Evolutionary conservation across 768 basidiomycete genomes (phyloP).

Genomic region (Kwoniella dendrophila): DNA sequence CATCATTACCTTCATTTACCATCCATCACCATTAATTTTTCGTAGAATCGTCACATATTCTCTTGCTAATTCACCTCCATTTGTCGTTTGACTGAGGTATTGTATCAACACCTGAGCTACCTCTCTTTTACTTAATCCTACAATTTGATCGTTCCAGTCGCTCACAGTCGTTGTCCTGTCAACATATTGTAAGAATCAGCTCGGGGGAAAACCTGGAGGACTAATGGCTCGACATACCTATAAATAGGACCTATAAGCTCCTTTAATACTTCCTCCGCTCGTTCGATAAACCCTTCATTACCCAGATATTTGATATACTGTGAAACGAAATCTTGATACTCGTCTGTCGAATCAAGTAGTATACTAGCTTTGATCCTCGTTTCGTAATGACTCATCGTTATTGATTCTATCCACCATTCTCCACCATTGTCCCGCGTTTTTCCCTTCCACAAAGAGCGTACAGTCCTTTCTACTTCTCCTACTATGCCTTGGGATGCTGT

Average conservation of each 20-base stretch:
- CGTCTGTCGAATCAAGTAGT: conserved; percentile 75
- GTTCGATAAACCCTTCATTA: conserved; percentile 82
- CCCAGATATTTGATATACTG: conserved; percentile 81
- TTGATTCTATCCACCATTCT: conserved; percentile 77
- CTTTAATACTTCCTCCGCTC: conserved; percentile 86
- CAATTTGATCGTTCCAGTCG: conserved; percentile 70
- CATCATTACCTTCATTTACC: conserved; percentile 6
- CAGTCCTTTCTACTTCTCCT: conserved; percentile 52
- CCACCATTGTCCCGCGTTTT: conserved; percentile 55
- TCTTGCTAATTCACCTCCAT: conserved; percentile 8
- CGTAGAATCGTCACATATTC: conserved; percentile 8
- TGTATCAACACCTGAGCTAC: conserved; percentile 70
- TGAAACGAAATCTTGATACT: conserved; percentile 76
- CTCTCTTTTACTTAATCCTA: conserved; percentile 77
- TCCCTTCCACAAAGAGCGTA: conserved; percentile 29
- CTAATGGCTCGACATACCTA: conserved; percentile 65
- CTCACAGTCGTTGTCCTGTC: conserved; percentile 61
- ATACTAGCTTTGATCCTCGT: conserved; percentile 73
- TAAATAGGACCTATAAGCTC: conserved; percentile 89
- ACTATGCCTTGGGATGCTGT: conserved; percentile 7
- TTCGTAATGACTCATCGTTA: conserved; percentile 88
- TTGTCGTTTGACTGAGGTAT: conserved; percentile 4
- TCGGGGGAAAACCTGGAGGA: not conserved
- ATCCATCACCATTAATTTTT: conserved; percentile 11
- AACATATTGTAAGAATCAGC: not conserved